phyloP scores from a whole-genome alignment of 441 rosid genomes.

The Euphorbia schlechtendalii region DNA sequence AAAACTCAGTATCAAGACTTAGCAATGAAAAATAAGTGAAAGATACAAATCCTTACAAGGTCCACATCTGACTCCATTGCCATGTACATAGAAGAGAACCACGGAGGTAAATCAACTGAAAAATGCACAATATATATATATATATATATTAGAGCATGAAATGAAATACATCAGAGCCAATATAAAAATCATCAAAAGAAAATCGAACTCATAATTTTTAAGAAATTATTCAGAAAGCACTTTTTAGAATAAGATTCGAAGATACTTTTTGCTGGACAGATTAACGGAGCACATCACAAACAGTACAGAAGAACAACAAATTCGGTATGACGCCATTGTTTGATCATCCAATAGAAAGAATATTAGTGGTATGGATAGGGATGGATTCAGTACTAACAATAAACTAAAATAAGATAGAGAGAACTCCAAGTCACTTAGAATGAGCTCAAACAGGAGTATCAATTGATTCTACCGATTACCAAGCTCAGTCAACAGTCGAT shows the following conservation, averaged over 20 bases:
- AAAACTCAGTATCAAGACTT: neutral
- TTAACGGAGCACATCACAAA: neutral
- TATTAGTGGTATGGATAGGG: neutral
- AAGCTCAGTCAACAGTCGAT: neutral
- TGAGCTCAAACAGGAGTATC: neutral
- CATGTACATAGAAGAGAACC: slow-evolving; percentile 77
- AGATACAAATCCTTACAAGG: slow-evolving; percentile 53
- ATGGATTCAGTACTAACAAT: neutral
- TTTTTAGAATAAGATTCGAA: neutral
- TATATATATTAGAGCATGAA: slow-evolving; percentile 17
- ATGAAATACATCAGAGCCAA: neutral
- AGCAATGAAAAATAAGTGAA: neutral
- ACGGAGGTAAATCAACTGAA: slow-evolving; percentile 91
- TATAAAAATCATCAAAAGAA: neutral
- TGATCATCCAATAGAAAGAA: neutral
- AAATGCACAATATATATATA: too few species aligned
- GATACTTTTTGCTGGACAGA: neutral
- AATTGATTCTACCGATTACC: neutral
- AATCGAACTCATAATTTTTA: neutral
- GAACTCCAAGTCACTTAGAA: neutral
- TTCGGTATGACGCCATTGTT: neutral
- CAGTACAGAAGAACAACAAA: neutral
- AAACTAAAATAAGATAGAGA: neutral
- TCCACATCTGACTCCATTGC: slow-evolving; percentile 69
- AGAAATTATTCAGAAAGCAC: neutral